Evolutionary conservation across 306 rosid species (phyloP), one percentile per base, ranked within the genome.

Genomic region (Aeschynomene evenia): DNA sequence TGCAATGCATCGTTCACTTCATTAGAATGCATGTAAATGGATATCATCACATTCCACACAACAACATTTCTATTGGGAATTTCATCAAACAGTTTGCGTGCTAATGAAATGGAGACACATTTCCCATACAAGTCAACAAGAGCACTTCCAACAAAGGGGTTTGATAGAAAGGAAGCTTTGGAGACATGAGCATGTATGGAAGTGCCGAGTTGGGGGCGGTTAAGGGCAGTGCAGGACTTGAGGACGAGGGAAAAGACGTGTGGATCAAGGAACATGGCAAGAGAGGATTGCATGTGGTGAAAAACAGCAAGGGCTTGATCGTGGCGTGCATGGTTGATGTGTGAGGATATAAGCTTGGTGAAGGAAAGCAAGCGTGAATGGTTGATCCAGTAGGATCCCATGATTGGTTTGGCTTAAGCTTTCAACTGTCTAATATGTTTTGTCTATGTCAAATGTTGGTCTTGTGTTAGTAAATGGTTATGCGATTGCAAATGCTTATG

Each of bases 191-290:
- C 81, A 40, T 91, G 97, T 56, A 91, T 73, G 71, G 95, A 58
- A 10, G 82, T 67, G 63, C 84, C 97, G 18, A 91, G 91, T 37
- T 37, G 78, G 3, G 90, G 79, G 33, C 77, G 81, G 51, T 68
- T 70, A 49, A 69, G 53, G 68, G 90, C 63, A 8, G 97, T 68
- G 83, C 95, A 91, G 66, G 97, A 91, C 75, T 88, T 91, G 74
- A 88, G 89, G 63, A 72, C 69, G 72, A 88, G 89, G 59, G 95
- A 86, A 87, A 88, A 83, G 63, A 91, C 90, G 50, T 91, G 97
- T 26, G 95, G 81, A 69, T 91, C 97, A 11, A 86, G 88, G 29
- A 74, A 29, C 28, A 88, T 79, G 13, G 74, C 63, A 6, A 79
- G 83, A 0, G 85, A 63, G 45, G 89, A 34, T 1, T 88, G 97